A percentile compares a stretch with the other conserved stretches of the same genome.
Evolutionary conservation across 176 grass and related monocot genomes (phyloP).

Genomic region (Areca catechu): DNA sequence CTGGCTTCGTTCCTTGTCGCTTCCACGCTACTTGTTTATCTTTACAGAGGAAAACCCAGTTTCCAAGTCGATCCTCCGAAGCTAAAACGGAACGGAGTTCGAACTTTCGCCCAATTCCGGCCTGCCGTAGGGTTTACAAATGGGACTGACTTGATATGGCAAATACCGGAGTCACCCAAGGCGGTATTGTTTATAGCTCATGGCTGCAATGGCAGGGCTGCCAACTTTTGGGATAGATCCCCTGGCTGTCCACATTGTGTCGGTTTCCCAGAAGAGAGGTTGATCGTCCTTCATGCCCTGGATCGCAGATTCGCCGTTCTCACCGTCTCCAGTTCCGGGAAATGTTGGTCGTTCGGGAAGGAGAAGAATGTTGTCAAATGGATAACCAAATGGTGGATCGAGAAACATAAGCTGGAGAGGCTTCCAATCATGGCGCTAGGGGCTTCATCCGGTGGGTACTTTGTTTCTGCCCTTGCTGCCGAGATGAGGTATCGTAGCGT

Average conservation of each 20-base stretch:
- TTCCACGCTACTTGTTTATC: too few relatives aligned
- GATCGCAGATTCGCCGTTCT: slow-evolving; percentile 41
- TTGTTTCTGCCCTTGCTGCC: slow-evolving; percentile 43
- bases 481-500: slow-evolving; percentile 43
- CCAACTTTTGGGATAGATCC: slow-evolving; percentile 63
- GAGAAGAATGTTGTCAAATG: slow-evolving; percentile 28
- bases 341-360: slow-evolving; percentile 52
- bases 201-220: slow-evolving; percentile 53
- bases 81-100: too few relatives aligned
- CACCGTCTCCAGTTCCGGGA: slow-evolving; percentile 38
- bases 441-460: slow-evolving; percentile 59
- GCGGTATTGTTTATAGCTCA: slow-evolving; percentile 59
- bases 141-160: slow-evolving; percentile 41
- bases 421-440: slow-evolving; percentile 35
- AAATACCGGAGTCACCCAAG: slow-evolving; percentile 41
- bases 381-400: slow-evolving; percentile 29
- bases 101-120: background rate
- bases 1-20: too few relatives aligned
- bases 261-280: slow-evolving; percentile 47
- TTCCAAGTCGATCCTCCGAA: too few relatives aligned
- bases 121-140: slow-evolving; percentile 19
- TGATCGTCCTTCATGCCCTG: slow-evolving; percentile 34
- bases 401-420: slow-evolving; percentile 25
- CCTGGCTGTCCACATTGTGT: slow-evolving; percentile 38
- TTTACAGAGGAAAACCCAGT: too few relatives aligned